Evolutionary conservation across 305 asterid genomes (phyloP), one percentile per base, ranked within the genome.

Genomic region (Plantago lanceolata): DNA sequence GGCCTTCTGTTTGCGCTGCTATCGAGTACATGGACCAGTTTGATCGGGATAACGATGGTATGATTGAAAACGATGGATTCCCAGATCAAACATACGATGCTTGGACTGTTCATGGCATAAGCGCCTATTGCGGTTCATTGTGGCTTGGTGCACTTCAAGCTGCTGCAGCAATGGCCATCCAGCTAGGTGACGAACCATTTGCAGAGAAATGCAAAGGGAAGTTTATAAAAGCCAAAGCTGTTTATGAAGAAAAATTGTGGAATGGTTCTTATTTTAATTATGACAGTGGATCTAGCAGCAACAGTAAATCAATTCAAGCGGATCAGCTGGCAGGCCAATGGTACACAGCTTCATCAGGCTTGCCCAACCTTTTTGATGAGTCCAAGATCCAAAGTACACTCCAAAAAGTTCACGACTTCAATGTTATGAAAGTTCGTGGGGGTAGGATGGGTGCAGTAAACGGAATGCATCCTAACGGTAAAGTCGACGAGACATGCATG

Each of bases 91-190:
- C 99, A 2, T 94, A 94, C 9, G 99, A 94, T 28, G 67, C 99
- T 0, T 94, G 99, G 99, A 94, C 99, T 0, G 99, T 94, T 54
- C 99, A 90, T 11, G 99, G 99, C 16, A 71, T 90, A 45, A 88
- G 99, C 45, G 91, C 99, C 3, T 94, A 94, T 71, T 90, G 99
- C 45, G 97, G 99, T 9, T 79, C 96, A 17, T 72, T 94, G 57
- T 94, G 99, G 99, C 85, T 94, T 5, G 96, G 96, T 50, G 95
- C 99, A 5, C 96, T 94, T 48, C 96, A 90, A 74, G 97, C 99
- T 2, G 97, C 86, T 4, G 90, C 93, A 7, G 86, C 90, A 21
- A 94, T 94, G 99, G 99, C 95, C 24, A 21, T 76, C 55, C 93
- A 85, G 72, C 80, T 94, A 35, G 97, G 96, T 0, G 96, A 94